These are phyloP conservation scores for Leccinum broughii DNA, from an alignment of 768 basidiomycete genomes.

Conservation along the genomic window DNA sequence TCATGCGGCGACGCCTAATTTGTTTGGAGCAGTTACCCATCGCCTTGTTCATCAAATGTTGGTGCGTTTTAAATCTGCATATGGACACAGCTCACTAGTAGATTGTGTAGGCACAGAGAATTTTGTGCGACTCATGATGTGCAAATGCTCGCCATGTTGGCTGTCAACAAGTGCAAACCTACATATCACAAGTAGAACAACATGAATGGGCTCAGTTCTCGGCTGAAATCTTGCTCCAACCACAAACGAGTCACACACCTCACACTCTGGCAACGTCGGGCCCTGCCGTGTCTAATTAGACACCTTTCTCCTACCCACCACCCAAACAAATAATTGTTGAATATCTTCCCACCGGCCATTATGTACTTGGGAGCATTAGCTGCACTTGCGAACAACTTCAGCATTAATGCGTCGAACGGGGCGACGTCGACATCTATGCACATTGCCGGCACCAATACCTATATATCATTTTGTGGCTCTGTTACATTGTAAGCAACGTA, in stretches of 20 bases:
- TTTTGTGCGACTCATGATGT: slow-evolving; percentile 58
- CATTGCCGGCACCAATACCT: too few species aligned
- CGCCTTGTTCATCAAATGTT: slow-evolving; percentile 50
- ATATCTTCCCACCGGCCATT: too few species aligned
- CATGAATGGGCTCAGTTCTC: slow-evolving; percentile 7
- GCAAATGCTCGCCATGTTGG: slow-evolving; percentile 80
- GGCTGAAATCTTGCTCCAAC: neutral
- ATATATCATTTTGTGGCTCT: too few species aligned
- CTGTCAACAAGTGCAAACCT: slow-evolving; percentile 45
- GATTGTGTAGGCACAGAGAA: slow-evolving; percentile 41
- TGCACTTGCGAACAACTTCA: too few species aligned
- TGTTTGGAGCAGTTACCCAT: slow-evolving; percentile 28
- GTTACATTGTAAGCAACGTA: too few species aligned
- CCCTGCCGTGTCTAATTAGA: neutral
- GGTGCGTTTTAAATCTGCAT: slow-evolving; percentile 26
- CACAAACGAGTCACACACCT: neutral
- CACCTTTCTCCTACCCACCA: neutral
- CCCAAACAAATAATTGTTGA: neutral
- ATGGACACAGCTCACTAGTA: slow-evolving; percentile 1
- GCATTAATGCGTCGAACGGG: too few species aligned
- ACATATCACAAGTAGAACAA: slow-evolving; percentile 11
- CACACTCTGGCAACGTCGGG: neutral
- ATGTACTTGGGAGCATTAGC: too few species aligned
- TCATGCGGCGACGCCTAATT: slow-evolving; percentile 25
- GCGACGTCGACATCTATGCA: too few species aligned